A percentile compares a stretch with the other conserved stretches of the same genome.
Conservation (phyloP, 139 green algal species). For the Volvox africanus region DNA sequence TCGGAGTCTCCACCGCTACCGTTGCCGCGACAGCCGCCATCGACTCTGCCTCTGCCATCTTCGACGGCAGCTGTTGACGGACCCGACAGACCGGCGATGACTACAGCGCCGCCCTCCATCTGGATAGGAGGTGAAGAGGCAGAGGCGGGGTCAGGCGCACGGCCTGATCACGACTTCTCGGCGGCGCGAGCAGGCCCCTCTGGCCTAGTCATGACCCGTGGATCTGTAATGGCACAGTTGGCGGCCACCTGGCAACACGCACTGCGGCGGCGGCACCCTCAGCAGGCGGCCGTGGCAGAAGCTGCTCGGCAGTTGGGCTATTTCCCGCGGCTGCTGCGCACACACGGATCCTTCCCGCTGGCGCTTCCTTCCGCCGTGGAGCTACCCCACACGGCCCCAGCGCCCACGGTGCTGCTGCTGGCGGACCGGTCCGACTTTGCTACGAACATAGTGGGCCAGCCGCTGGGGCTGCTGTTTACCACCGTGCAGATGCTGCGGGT, state of each 20-base stretch:
- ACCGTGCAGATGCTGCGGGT: constrained; percentile 41
- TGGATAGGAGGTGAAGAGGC: too few relatives aligned
- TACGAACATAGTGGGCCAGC: constrained; percentile 24
- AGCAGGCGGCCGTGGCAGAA: constrained; percentile 32
- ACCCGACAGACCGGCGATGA: too few relatives aligned
- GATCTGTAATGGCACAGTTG: not conserved
- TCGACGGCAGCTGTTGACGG: too few relatives aligned
- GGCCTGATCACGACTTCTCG: too few relatives aligned
- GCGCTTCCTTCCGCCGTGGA: constrained; percentile 9
- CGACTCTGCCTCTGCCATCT: not conserved
- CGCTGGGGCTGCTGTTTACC: constrained; percentile 46
- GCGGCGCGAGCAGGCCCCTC: too few relatives aligned
- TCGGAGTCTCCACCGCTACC: too few relatives aligned
- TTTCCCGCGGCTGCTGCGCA: constrained; percentile 24
- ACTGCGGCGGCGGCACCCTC: constrained; percentile 37
- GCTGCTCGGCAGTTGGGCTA: constrained; percentile 14
- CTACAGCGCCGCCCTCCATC: too few relatives aligned
- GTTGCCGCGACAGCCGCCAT: not conserved
- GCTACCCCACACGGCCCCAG: not conserved
- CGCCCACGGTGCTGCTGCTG: constrained; percentile 39
- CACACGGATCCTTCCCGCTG: constrained; percentile 10
- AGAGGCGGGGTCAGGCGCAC: too few relatives aligned
- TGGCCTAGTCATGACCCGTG: too few relatives aligned
- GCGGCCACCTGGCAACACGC: not conserved
- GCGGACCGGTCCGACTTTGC: constrained; percentile 30